These are phyloP conservation scores for Sesbania bispinosa DNA, from an alignment of 306 rosid genomes.

Conservation along the genomic window DNA sequence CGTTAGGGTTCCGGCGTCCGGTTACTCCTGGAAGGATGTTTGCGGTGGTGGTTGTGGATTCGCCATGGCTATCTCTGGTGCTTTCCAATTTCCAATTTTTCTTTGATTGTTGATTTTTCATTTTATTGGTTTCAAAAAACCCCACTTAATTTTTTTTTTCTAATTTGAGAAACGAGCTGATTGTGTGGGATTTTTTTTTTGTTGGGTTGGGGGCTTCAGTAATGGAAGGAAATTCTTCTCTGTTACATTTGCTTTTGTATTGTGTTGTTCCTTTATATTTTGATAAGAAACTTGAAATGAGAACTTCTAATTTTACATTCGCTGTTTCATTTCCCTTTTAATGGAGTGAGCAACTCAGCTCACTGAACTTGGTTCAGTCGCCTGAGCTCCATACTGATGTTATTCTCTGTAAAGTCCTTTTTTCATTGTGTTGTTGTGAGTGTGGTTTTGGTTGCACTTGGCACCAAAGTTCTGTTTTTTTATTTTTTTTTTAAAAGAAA, in stretches of 20 bases:
- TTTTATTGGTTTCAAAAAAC: neutral
- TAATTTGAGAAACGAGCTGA: neutral
- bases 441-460: neutral
- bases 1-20: conserved; percentile 43
- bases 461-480: neutral
- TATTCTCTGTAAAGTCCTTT: neutral
- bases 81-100: neutral
- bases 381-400: neutral
- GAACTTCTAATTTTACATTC: neutral
- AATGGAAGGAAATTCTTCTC: neutral
- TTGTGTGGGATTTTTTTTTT: neutral
- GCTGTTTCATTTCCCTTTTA: neutral
- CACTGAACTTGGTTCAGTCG: neutral
- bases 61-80: conserved; percentile 90
- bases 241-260: neutral
- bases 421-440: neutral
- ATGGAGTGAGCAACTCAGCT: neutral
- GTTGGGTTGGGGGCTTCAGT: neutral
- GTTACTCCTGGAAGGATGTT: conserved; percentile 59
- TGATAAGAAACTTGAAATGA: neutral
- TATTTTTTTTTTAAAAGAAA: neutral
- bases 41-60: conserved; percentile 97
- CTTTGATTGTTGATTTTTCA: neutral
- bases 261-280: conserved; percentile 10
- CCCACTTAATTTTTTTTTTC: neutral